A percentile compares a stretch with the other conserved stretches of the same genome.
phyloP scores from a whole-genome alignment of 805 yeast species.

The Starmerella gropengiesseri region DNA sequence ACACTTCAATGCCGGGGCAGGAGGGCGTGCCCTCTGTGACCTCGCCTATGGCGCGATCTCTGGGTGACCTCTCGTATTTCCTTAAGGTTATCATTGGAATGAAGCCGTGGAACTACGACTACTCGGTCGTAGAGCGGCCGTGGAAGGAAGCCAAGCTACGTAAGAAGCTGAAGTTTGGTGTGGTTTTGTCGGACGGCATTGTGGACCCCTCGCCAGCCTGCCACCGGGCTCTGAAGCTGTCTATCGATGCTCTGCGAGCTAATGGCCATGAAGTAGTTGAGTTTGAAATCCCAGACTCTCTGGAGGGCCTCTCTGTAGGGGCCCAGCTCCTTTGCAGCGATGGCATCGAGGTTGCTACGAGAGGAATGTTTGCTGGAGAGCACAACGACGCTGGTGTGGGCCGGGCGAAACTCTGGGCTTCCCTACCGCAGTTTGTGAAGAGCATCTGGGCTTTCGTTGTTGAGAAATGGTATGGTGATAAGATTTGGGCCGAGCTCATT shows the following conservation, averaged over 20 bases:
- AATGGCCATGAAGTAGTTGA: constrained; percentile 40
- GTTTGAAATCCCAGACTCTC: constrained; percentile 40
- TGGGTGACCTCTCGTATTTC: constrained; percentile 40
- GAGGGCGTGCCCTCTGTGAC: constrained; percentile 21
- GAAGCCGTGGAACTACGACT: constrained; percentile 48
- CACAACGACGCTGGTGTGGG: constrained; percentile 31
- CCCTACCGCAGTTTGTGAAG: constrained; percentile 31
- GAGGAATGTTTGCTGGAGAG: constrained; percentile 29
- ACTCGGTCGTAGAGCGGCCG: constrained; percentile 38
- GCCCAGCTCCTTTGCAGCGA: constrained; percentile 33
- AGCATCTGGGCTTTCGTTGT: constrained; percentile 31
- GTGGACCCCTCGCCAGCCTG: constrained; percentile 43
- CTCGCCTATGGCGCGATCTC: constrained; percentile 30
- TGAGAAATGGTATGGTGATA: constrained; percentile 28
- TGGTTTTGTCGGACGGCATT: constrained; percentile 39
- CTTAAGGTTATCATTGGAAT: constrained; percentile 37
- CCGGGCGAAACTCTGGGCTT: constrained; percentile 27
- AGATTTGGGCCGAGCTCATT: constrained; percentile 32
- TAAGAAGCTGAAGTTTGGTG: constrained; percentile 37
- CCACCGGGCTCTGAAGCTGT: constrained; percentile 32
- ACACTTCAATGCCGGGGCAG: constrained; percentile 37
- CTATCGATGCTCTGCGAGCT: constrained; percentile 33
- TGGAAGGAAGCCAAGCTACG: constrained; percentile 39
- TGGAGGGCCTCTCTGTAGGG: constrained; percentile 51
- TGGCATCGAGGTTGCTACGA: constrained; percentile 28